These are phyloP conservation scores for Stemphylium vesicarium DNA, from an alignment of 2,329 filamentous ascomycete species.

Conservation along the genomic window DNA sequence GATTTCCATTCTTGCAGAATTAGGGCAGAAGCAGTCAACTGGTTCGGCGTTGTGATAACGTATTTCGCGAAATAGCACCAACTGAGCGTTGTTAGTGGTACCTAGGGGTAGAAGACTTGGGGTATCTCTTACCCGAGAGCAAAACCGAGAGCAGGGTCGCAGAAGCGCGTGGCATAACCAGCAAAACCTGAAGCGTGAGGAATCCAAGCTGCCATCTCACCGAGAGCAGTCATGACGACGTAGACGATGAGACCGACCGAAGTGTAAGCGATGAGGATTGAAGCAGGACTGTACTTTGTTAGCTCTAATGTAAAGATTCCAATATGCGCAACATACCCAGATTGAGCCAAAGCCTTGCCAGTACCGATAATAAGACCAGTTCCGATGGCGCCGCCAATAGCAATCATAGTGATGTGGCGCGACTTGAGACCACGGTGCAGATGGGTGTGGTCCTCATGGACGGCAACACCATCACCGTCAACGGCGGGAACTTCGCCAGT, in stretches of 20 bases:
- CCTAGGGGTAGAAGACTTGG: background rate
- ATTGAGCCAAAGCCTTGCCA: constrained; percentile 57
- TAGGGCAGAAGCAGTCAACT: constrained; percentile 79
- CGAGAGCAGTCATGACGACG: constrained; percentile 80
- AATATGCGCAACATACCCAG: constrained; percentile 44
- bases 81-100: constrained; percentile 48
- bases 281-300: constrained; percentile 59
- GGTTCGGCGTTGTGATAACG: constrained; percentile 84
- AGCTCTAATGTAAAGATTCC: constrained; percentile 7
- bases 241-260: constrained; percentile 76
- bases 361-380: constrained; percentile 76
- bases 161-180: constrained; percentile 79
- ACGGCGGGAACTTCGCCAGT: constrained; percentile 24
- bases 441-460: constrained; percentile 39
- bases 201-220: constrained; percentile 85
- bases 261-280: constrained; percentile 74
- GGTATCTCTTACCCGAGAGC: constrained; percentile 54
- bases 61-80: constrained; percentile 72
- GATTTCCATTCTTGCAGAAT: constrained; percentile 80
- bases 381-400: constrained; percentile 75
- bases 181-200: constrained; percentile 81
- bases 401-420: constrained; percentile 67
- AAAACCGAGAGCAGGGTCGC: constrained; percentile 81
- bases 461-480: constrained; percentile 33
- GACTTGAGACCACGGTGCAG: constrained; percentile 61